Evolutionary conservation across 495 filamentous ascomycete species (phyloP).

Genomic region (Neurospora sp.): DNA sequence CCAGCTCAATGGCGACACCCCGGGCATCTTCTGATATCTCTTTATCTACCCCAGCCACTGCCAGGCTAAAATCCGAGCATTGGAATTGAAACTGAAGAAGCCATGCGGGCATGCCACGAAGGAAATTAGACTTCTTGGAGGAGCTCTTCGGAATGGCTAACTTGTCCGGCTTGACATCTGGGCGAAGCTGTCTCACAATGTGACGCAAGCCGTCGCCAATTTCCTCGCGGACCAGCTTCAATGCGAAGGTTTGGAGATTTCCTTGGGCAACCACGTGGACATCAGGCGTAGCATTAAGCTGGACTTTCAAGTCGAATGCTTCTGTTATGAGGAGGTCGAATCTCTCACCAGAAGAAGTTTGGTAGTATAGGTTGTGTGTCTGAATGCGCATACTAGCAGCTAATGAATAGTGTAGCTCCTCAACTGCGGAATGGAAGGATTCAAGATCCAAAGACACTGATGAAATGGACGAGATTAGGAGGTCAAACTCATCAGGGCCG

Average conservation of each 20-base stretch:
- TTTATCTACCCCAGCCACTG: slow-evolving; percentile 80
- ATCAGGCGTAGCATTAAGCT: slow-evolving; percentile 76
- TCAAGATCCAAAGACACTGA: slow-evolving; percentile 87
- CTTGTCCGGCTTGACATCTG: slow-evolving; percentile 52
- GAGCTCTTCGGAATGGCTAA: slow-evolving; percentile 35
- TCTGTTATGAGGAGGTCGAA: slow-evolving; percentile 83
- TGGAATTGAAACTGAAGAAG: slow-evolving; percentile 74
- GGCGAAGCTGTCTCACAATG: slow-evolving; percentile 70
- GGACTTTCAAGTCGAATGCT: slow-evolving; percentile 71
- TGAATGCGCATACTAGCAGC: slow-evolving; percentile 71
- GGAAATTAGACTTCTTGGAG: slow-evolving; percentile 47
- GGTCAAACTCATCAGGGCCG: slow-evolving; percentile 73
- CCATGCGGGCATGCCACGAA: slow-evolving; percentile 76
- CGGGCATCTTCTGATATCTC: slow-evolving; percentile 68
- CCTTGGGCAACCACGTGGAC: slow-evolving; percentile 72
- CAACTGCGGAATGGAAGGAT: slow-evolving; percentile 82
- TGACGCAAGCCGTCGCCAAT: slow-evolving; percentile 87
- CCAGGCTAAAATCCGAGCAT: slow-evolving; percentile 78
- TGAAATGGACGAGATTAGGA: slow-evolving; percentile 88
- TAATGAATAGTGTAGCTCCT: slow-evolving; percentile 77
- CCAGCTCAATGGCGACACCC: slow-evolving; percentile 75
- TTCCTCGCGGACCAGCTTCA: slow-evolving; percentile 83
- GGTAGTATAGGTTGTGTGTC: slow-evolving; percentile 91
- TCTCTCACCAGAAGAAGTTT: slow-evolving; percentile 67
- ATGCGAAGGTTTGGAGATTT: slow-evolving; percentile 73